Percentiles rank a stretch among this genome's conserved stretches.
Conservation (phyloP, 192 early-diverging fungal genomes). For the Gonapodya sp. region DNA sequence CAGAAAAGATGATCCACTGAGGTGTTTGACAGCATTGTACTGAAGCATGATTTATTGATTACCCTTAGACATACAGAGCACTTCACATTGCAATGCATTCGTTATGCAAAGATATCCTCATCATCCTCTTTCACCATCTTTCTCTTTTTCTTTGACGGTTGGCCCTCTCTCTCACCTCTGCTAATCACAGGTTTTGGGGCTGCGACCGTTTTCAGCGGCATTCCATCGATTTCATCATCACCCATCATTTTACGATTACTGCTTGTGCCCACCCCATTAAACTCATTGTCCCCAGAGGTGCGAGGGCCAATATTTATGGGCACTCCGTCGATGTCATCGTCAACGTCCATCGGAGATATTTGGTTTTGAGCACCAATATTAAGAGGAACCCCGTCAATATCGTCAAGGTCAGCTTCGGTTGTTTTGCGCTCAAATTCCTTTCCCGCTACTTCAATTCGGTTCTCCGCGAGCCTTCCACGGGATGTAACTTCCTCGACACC, state of each 20-base stretch:
- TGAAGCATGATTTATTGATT: too few relatives aligned
- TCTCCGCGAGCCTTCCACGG: too few relatives aligned
- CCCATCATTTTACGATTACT: neutral
- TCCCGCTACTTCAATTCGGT: too few relatives aligned
- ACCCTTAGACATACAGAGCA: too few relatives aligned
- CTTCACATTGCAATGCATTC: too few relatives aligned
- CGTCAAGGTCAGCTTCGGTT: too few relatives aligned
- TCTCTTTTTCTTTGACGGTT: neutral
- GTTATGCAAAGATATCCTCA: neutral
- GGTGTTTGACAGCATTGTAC: too few relatives aligned
- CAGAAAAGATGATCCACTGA: neutral
- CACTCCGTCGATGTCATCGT: slow-evolving; percentile 16
- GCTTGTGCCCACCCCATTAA: too few relatives aligned
- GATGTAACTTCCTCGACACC: neutral
- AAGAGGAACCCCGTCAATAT: too few relatives aligned
- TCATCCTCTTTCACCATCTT: neutral
- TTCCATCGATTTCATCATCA: slow-evolving; percentile 2
- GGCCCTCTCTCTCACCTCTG: neutral
- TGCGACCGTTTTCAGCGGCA: neutral
- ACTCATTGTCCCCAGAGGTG: too few relatives aligned
- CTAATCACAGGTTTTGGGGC: neutral
- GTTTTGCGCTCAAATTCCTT: too few relatives aligned
- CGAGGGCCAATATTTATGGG: slow-evolving; percentile 8
- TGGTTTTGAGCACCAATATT: too few relatives aligned
- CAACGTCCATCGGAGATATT: neutral